These are phyloP conservation scores for Neurospora terricola DNA, from an alignment of 495 filamentous ascomycete genomes.

Conservation along the genomic window DNA sequence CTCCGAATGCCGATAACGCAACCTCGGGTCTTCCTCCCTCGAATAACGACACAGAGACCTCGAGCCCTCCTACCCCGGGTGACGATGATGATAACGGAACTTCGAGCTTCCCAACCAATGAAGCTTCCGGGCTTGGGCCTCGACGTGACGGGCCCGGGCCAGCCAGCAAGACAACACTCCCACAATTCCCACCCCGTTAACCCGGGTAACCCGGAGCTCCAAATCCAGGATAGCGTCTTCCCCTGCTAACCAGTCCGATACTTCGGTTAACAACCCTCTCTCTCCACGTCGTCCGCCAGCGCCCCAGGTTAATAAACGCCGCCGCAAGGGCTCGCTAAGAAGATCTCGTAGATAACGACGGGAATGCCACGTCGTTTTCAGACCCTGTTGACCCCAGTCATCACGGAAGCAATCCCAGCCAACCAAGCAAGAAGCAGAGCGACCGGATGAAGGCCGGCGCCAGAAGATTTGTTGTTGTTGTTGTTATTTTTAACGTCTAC, in stretches of 20 bases:
- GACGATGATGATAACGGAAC: background rate
- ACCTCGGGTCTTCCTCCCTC: background rate
- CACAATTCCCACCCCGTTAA: no score
- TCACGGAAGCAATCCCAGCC: no score
- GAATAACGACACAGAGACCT: background rate
- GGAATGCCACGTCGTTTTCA: background rate
- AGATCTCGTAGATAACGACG: background rate
- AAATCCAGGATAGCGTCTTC: background rate
- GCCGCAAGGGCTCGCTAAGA: background rate
- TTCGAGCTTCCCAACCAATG: background rate
- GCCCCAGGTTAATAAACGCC: background rate
- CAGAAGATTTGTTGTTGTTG: no score
- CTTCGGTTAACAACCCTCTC: background rate
- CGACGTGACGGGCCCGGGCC: background rate
- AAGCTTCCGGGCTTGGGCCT: background rate
- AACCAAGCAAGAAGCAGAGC: no score
- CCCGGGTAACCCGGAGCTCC: background rate
- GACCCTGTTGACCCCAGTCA: no score
- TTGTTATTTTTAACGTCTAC: no score
- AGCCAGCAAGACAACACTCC: background rate
- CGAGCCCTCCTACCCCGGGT: background rate
- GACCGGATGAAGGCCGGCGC: no score
- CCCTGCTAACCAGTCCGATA: background rate
- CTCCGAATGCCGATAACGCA: background rate
- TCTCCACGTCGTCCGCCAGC: background rate